Percentiles rank a stretch among this genome's conserved stretches.
These are phyloP conservation scores for Solanum etuberosum DNA, from an alignment of 257 asterid genomes.

Conservation along the genomic window DNA sequence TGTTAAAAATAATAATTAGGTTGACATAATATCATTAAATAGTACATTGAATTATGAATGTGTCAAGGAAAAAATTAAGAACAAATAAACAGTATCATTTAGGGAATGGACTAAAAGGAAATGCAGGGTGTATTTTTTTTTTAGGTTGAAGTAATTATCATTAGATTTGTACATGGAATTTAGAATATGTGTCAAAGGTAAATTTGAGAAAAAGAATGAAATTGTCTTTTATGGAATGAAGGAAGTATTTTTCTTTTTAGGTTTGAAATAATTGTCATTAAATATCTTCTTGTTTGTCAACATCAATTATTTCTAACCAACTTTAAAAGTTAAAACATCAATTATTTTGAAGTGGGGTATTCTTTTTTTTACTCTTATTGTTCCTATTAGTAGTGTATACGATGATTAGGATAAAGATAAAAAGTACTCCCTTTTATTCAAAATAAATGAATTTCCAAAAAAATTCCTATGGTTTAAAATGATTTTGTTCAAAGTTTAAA, in stretches of 20 bases:
- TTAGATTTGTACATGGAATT: background rate
- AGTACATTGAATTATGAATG: background rate
- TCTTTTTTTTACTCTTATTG: too few relatives aligned
- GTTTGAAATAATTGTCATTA: too few relatives aligned
- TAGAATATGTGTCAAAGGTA: background rate
- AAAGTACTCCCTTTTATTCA: too few relatives aligned
- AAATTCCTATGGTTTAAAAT: too few relatives aligned
- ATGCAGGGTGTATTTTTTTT: background rate
- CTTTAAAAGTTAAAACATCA: background rate
- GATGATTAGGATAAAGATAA: too few relatives aligned
- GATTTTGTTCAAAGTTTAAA: too few relatives aligned
- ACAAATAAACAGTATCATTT: background rate
- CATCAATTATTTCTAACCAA: background rate
- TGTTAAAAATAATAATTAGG: background rate
- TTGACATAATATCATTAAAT: background rate
- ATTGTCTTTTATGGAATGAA: background rate
- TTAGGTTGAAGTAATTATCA: background rate
- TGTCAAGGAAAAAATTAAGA: background rate
- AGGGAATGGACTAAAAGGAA: background rate
- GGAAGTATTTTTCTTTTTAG: background rate
- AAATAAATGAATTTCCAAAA: too few relatives aligned
- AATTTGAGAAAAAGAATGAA: background rate
- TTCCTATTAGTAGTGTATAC: too few relatives aligned
- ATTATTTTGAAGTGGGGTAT: too few relatives aligned
- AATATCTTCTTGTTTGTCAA: too few relatives aligned